Evolutionary conservation across 2,329 filamentous ascomycete species (phyloP), one percentile per base, ranked within the genome.

Genomic region (Uncinocarpus reesii): DNA sequence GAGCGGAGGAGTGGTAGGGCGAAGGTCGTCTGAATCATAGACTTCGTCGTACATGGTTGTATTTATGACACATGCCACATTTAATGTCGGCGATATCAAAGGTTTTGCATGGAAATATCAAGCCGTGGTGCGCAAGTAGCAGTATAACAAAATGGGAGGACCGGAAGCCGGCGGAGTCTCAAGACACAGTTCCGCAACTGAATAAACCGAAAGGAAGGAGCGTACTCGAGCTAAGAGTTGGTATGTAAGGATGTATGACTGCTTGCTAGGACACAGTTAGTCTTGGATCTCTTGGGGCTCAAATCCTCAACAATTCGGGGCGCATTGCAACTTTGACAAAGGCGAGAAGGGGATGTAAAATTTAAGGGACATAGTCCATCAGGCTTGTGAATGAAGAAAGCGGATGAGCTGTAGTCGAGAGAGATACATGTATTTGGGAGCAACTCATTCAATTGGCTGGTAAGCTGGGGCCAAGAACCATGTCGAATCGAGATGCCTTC

Each of bases 21-120:
- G 58, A 50, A 56, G 63, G 52, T 69, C 66, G 51, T 70, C 66
- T 50, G 63, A 61, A 52, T 69, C 65, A 57, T 68, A 68, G 54
- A 59, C 58, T 49, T 68, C 55, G 56, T 57, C 56, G 54, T 65
- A 60, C 37, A 48, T 48, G 29, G 66, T 65, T 55, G 56, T 58
- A 56, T 57, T 59, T 54, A 56, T 41, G 34, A 32, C 35, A 41
- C 35, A 34, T 7, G 28, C 16, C 15, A 20, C 26, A 29, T 8
- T 38, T 16, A 29, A 41, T 13, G 21, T n/a, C 48, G 28, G 35
- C 35, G 24, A 47, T 34, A 32, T 40, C 3, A 31, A 23, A 10
- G 23, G 15, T 15, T 23, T 32, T 3, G 24, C 15, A 40, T 3
- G 13, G 16, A 10, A 40, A 32, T 31, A 16, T n/a, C 35, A 47